phyloP scores from a whole-genome alignment of 805 yeast species.

The Kodamaea sagamina region DNA sequence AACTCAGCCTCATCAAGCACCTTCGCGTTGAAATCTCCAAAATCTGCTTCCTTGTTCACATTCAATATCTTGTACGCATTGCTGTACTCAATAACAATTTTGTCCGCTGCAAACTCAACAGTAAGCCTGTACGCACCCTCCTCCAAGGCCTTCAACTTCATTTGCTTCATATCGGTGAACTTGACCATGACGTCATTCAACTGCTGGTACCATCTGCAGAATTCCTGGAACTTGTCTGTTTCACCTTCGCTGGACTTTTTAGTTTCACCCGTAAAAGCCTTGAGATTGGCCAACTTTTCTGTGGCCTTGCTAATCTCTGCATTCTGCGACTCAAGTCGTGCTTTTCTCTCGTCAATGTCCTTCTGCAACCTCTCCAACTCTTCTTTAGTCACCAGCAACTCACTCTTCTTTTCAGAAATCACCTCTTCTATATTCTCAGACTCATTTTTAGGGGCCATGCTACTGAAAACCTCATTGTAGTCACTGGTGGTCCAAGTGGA shows the following conservation, averaged over 20 bases:
- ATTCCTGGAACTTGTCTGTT: slow-evolving; percentile 16
- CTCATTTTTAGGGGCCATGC: slow-evolving; percentile 1
- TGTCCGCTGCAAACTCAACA: neutral
- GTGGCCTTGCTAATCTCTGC: neutral
- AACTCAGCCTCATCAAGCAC: slow-evolving; percentile 5
- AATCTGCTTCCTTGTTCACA: slow-evolving; percentile 1
- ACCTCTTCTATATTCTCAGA: slow-evolving; percentile 9
- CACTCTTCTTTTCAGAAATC: neutral
- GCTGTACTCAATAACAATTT: slow-evolving; percentile 1
- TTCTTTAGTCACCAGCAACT: slow-evolving; percentile 11
- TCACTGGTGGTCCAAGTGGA: slow-evolving; percentile 4
- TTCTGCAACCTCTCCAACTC: slow-evolving; percentile 11
- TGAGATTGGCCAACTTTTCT: slow-evolving; percentile 3
- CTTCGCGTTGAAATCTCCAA: neutral
- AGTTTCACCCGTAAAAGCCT: neutral
- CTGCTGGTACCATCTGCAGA: slow-evolving; percentile 27
- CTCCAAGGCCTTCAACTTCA: slow-evolving; percentile 7
- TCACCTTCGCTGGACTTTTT: neutral
- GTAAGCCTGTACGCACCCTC: neutral
- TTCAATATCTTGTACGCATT: neutral
- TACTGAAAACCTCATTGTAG: slow-evolving; percentile 9
- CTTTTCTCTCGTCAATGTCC: neutral
- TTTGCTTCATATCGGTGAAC: slow-evolving; percentile 12
- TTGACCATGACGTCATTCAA: slow-evolving; percentile 23
- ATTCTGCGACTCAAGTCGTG: slow-evolving; percentile 1